These are phyloP conservation scores for Thermothelomyces thermophilus DNA, from an alignment of 2,329 filamentous ascomycete species.

Conservation along the genomic window DNA sequence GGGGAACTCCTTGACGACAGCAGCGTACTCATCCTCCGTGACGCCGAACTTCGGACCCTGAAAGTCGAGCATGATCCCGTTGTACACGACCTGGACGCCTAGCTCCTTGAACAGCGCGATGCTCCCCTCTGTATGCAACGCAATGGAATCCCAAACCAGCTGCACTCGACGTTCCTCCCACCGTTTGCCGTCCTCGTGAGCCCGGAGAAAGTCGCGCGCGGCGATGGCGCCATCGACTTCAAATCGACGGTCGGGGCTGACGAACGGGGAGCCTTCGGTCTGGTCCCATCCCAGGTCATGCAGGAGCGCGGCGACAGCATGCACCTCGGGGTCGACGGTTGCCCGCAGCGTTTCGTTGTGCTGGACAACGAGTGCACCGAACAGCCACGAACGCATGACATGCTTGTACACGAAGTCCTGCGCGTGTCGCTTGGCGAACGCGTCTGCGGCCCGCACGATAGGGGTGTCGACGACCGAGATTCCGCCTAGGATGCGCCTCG, in stretches of 20 bases:
- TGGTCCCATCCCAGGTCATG: conserved; percentile 40
- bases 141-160: conserved; percentile 44
- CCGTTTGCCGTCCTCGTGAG: conserved; percentile 18
- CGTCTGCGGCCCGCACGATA: conserved; percentile 30
- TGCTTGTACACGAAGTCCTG: conserved; percentile 34
- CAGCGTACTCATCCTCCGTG: conserved; percentile 30
- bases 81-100: conserved; percentile 31
- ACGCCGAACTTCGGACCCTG: conserved; percentile 29
- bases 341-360: conserved; percentile 21
- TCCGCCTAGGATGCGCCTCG: background rate
- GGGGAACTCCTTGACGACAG: conserved; percentile 32
- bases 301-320: conserved; percentile 34
- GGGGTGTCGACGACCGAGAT: conserved; percentile 18
- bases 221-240: conserved; percentile 45
- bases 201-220: conserved; percentile 34
- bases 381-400: conserved; percentile 28
- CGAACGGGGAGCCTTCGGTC: conserved; percentile 27
- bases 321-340: conserved; percentile 33
- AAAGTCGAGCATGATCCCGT: conserved; percentile 36
- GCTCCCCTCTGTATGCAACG: conserved; percentile 35
- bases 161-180: conserved; percentile 39
- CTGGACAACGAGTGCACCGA: conserved; percentile 20
- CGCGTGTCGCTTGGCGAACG: conserved; percentile 27
- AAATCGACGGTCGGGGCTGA: conserved; percentile 41
- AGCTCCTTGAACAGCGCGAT: conserved; percentile 38